phyloP scores from a whole-genome alignment of 495 filamentous ascomycete species.

The Aspergillus cavernicola region DNA sequence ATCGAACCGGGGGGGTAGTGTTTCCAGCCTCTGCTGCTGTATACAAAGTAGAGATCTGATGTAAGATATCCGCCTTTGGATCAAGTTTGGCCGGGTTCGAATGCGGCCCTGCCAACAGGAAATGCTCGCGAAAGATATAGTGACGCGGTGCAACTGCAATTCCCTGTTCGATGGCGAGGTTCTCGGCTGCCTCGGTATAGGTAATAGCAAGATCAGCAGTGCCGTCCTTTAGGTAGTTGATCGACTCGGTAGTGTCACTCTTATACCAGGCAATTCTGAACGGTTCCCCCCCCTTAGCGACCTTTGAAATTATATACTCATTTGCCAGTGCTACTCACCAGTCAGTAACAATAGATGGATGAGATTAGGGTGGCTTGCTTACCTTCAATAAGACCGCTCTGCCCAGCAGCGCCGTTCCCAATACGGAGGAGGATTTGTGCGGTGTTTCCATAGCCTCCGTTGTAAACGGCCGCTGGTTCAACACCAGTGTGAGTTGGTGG shows the following conservation, averaged over 20 bases:
- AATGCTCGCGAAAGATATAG: conserved; percentile 40
- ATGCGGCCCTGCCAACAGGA: conserved; percentile 32
- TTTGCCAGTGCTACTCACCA: conserved; percentile 30
- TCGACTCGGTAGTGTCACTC: conserved; percentile 38
- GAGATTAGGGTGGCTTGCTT: background rate
- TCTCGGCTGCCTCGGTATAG: conserved; percentile 37
- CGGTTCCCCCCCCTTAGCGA: conserved; percentile 22
- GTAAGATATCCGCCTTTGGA: conserved; percentile 19
- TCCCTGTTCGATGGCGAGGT: conserved; percentile 31
- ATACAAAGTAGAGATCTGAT: conserved; percentile 30
- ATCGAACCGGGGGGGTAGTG: conserved; percentile 26
- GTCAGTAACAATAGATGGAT: background rate
- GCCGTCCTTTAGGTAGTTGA: conserved; percentile 34
- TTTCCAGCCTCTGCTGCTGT: conserved; percentile 19
- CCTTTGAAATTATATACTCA: conserved; percentile 27
- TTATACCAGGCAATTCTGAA: conserved; percentile 40
- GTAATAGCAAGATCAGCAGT: conserved; percentile 40
- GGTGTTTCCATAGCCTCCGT: conserved; percentile 1
- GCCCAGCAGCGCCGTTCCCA: conserved; percentile 7
- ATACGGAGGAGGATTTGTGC: conserved; percentile 1
- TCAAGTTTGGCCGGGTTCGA: conserved; percentile 29
- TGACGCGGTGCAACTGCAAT: conserved; percentile 24
- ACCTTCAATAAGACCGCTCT: conserved; percentile 6
- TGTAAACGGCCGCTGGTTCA: background rate
- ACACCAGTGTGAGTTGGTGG: background rate